Evolutionary conservation across 1,284 basidiomycete genomes (phyloP).

Genomic region (Cutaneotrichosporon sp.): DNA sequence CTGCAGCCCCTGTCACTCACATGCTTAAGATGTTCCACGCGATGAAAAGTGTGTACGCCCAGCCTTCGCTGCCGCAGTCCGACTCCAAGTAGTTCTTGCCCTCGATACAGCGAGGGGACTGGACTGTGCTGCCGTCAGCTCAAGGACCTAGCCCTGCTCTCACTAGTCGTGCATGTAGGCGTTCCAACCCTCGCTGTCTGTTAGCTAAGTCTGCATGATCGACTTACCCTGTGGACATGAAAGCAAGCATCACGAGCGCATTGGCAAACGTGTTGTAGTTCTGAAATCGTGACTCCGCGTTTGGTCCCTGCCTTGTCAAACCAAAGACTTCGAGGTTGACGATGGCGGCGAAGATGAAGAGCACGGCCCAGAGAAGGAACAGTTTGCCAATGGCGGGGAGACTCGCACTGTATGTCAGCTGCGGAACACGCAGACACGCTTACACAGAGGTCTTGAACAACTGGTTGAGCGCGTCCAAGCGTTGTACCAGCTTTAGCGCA

Average conservation of each 20-base stretch:
- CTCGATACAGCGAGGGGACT: constrained; percentile 78
- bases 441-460: constrained; percentile 95
- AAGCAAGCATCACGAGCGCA: constrained; percentile 77
- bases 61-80: constrained; percentile 84
- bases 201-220: constrained; percentile 66
- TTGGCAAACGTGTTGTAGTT: constrained; percentile 83
- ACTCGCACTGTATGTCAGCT: constrained; percentile 64
- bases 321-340: constrained; percentile 91
- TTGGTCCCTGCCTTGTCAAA: constrained; percentile 77
- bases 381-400: constrained; percentile 84
- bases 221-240: constrained; percentile 56
- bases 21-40: constrained; percentile 96
- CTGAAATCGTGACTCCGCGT: constrained; percentile 67
- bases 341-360: constrained; percentile 92
- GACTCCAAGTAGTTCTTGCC: constrained; percentile 64
- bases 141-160: constrained; percentile 42
- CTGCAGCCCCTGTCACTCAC: constrained; percentile 56
- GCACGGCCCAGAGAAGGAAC: constrained; percentile 82
- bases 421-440: constrained; percentile 44
- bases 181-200: constrained; percentile 63
- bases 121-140: constrained; percentile 61
- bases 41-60: constrained; percentile 89
- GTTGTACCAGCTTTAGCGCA: constrained; percentile 91
- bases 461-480: constrained; percentile 86
- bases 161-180: constrained; percentile 93